Conservation (phyloP, 768 basidiomycete genomes). For the Serendipita sp. region DNA sequence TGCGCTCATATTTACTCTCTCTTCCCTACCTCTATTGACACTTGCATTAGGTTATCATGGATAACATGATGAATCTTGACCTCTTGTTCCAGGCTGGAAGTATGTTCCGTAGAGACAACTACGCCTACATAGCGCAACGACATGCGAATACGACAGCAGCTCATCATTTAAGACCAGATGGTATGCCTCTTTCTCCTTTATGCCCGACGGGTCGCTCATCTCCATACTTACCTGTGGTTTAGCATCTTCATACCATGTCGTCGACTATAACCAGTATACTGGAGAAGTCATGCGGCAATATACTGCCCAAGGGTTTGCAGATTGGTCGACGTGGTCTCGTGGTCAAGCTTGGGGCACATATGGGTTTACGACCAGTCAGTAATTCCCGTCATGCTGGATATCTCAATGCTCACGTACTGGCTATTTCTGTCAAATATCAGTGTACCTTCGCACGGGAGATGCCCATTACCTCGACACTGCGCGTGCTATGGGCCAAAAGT, state of each 20-base stretch:
- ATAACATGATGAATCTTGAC: conserved; percentile 70
- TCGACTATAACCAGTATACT: conserved; percentile 51
- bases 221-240: not conserved
- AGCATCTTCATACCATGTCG: conserved; percentile 28
- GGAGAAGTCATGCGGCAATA: conserved; percentile 39
- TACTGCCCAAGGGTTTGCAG: conserved; percentile 47
- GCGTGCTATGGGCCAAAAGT: conserved; percentile 25
- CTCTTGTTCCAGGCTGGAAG: conserved; percentile 11
- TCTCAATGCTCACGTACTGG: too few species aligned
- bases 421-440: conserved; percentile 18
- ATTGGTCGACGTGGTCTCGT: conserved; percentile 54
- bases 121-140: conserved; percentile 37
- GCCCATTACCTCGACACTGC: conserved; percentile 42
- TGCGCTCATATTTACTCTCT: conserved; percentile 13
- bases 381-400: too few species aligned
- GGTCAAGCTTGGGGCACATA: conserved; percentile 60
- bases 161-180: conserved; percentile 14
- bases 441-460: conserved; percentile 40
- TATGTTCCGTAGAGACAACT: conserved; percentile 18
- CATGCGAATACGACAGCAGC: conserved; percentile 15
- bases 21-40: not conserved
- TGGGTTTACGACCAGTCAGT: conserved; percentile 50
- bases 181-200: not conserved
- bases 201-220: not conserved
- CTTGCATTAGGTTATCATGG: conserved; percentile 42